phyloP scores from a whole-genome alignment of 257 asterid genomes.

The Scutellaria barbata region DNA sequence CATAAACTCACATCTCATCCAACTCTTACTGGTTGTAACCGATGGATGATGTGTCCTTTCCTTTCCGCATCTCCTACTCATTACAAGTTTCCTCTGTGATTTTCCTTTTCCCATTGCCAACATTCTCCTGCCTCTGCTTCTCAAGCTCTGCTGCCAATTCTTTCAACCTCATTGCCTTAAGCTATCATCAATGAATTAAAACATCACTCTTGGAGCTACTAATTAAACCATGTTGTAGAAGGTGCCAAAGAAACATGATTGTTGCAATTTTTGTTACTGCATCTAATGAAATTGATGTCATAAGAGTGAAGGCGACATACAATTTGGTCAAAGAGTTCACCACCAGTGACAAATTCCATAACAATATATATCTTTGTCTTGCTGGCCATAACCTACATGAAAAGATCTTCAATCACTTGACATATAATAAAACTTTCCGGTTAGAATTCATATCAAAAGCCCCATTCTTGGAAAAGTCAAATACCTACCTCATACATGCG shows the following conservation, averaged over 20 bases:
- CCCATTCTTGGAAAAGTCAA: not conserved
- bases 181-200: too few species aligned
- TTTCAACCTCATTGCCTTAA: too few species aligned
- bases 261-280: not conserved
- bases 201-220: too few species aligned
- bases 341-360: constrained; percentile 93
- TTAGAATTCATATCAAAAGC: constrained; percentile 7
- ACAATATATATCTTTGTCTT: constrained; percentile 91
- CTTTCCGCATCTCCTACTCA: constrained; percentile 37
- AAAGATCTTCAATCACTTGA: constrained; percentile 30
- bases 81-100: constrained; percentile 34
- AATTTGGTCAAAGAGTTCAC: constrained; percentile 94
- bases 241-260: too few species aligned
- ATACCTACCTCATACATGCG: constrained; percentile 84
- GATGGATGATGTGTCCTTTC: constrained; percentile 29
- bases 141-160: too few species aligned
- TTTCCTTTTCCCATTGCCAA: constrained; percentile 59
- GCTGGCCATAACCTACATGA: constrained; percentile 96
- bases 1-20: constrained; percentile 70
- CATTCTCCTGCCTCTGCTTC: too few species aligned
- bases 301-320: constrained; percentile 46
- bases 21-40: constrained; percentile 59
- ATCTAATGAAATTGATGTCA: constrained; percentile 4
- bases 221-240: too few species aligned
- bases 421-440: constrained; percentile 25